Evolutionary conservation across 176 grass and related monocot species (phyloP).

Genomic region (Guadua angustifolia): DNA sequence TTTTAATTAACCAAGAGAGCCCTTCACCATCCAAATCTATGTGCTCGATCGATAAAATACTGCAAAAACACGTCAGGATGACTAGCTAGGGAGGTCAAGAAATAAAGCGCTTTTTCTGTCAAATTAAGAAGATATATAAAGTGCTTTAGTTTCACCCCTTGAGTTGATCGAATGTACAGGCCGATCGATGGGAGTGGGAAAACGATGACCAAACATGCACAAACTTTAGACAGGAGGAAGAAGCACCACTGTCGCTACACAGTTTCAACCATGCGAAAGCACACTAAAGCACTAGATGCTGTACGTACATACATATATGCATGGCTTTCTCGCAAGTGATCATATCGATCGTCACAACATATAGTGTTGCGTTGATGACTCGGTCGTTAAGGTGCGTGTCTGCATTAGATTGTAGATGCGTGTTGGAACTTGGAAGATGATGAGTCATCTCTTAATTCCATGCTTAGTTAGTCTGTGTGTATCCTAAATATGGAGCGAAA

Average conservation of each 20-base stretch:
- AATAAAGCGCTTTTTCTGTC: constrained; percentile 35
- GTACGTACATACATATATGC: not conserved
- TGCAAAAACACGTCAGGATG: constrained; percentile 48
- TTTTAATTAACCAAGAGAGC: constrained; percentile 25
- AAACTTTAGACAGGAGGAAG: constrained; percentile 39
- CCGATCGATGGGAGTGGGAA: constrained; percentile 3
- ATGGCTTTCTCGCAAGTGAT: constrained; percentile 1
- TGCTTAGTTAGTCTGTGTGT: not conserved
- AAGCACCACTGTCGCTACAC: constrained; percentile 25
- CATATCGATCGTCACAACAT: not conserved
- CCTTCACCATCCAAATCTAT: constrained; percentile 30
- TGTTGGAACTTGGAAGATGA: not conserved
- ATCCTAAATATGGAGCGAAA: not conserved
- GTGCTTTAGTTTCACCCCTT: constrained; percentile 18
- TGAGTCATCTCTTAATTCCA: not conserved
- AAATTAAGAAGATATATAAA: constrained; percentile 13
- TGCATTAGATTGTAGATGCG: not conserved
- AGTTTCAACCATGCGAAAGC: constrained; percentile 43
- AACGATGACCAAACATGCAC: constrained; percentile 11
- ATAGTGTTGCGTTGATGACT: not conserved
- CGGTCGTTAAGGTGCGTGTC: not conserved
- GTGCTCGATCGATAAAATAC: constrained; percentile 35
- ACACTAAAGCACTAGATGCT: constrained; percentile 8
- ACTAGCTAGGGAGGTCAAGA: constrained; percentile 32
- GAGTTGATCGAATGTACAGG: constrained; percentile 17